Evolutionary conservation across 306 rosid species (phyloP).

Genomic region (Prosopis cineraria): DNA sequence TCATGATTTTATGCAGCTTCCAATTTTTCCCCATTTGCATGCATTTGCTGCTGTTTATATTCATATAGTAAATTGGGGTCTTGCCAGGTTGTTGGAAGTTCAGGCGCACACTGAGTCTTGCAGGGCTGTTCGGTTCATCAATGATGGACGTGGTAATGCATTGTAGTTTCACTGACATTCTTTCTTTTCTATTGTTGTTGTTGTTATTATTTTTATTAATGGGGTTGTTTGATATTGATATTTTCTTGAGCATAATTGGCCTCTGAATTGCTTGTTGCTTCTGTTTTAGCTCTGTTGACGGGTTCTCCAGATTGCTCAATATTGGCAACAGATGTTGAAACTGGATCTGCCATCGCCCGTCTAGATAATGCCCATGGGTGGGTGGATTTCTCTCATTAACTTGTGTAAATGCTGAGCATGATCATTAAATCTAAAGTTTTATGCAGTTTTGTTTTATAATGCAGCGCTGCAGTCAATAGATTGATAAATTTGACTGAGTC

Average conservation of each 20-base stretch:
- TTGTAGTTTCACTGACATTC: neutral
- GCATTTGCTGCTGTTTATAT: neutral
- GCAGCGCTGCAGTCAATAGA: conserved; percentile 75
- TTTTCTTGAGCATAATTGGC: conserved; percentile 11
- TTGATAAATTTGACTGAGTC: conserved; percentile 71
- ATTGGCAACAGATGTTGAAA: conserved; percentile 83
- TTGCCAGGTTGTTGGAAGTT: conserved; percentile 67
- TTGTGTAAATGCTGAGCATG: neutral
- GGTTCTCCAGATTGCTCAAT: conserved; percentile 86
- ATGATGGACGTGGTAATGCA: conserved; percentile 72
- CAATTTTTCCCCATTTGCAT: neutral
- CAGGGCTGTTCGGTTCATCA: conserved; percentile 77
- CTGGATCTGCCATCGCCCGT: conserved; percentile 77
- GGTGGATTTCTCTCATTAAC: conserved; percentile 22
- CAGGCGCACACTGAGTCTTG: conserved; percentile 81
- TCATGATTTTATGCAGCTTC: conserved; percentile 8
- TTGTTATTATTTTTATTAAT: neutral
- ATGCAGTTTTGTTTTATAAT: conserved; percentile 6
- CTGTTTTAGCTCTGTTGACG: conserved; percentile 65
- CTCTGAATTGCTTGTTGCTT: conserved; percentile 29
- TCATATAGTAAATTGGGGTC: neutral
- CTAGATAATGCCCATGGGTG: conserved; percentile 80
- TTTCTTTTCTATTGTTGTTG: neutral
- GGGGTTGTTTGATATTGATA: neutral
- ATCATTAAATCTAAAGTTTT: conserved; percentile 16